A percentile compares a stretch with the other conserved stretches of the same genome.
Conservation (phyloP, 2,329 filamentous ascomycete species). For the Microsporum canis region DNA sequence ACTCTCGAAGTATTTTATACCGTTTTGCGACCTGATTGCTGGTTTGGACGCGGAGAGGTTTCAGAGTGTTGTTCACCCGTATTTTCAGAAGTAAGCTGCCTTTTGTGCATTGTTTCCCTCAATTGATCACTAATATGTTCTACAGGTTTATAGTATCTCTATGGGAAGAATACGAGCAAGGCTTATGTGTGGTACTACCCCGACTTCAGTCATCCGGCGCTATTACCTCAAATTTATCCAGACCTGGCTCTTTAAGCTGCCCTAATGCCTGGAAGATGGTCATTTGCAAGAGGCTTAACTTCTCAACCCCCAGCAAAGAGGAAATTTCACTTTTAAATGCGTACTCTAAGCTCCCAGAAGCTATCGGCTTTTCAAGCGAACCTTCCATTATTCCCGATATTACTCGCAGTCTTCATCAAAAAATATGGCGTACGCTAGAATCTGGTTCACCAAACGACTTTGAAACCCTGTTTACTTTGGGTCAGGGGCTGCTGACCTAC, state of each 20-base stretch:
- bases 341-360: conserved; percentile 51
- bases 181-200: conserved; percentile 57
- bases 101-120: not conserved
- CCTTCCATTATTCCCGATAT: conserved; percentile 57
- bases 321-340: conserved; percentile 59
- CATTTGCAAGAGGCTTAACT: conserved; percentile 58
- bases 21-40: conserved; percentile 73
- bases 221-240: conserved; percentile 41
- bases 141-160: conserved; percentile 60
- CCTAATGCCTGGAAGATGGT: conserved; percentile 54
- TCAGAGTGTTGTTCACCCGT: conserved; percentile 61
- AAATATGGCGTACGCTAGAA: conserved; percentile 53
- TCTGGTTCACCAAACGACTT: conserved; percentile 50
- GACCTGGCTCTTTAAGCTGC: conserved; percentile 30
- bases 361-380: conserved; percentile 46
- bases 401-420: conserved; percentile 53
- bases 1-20: conserved; percentile 62
- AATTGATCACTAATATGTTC: conserved; percentile 17
- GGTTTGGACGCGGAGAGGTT: conserved; percentile 65
- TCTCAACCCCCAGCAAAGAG: conserved; percentile 34
- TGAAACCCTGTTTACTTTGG: conserved; percentile 60
- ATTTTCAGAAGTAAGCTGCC: conserved; percentile 59
- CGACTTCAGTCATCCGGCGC: conserved; percentile 41
- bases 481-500: conserved; percentile 63
- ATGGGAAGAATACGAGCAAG: conserved; percentile 58